phyloP scores from a whole-genome alignment of 805 yeast genomes.

The Metschnikowia santaceciliae region DNA sequence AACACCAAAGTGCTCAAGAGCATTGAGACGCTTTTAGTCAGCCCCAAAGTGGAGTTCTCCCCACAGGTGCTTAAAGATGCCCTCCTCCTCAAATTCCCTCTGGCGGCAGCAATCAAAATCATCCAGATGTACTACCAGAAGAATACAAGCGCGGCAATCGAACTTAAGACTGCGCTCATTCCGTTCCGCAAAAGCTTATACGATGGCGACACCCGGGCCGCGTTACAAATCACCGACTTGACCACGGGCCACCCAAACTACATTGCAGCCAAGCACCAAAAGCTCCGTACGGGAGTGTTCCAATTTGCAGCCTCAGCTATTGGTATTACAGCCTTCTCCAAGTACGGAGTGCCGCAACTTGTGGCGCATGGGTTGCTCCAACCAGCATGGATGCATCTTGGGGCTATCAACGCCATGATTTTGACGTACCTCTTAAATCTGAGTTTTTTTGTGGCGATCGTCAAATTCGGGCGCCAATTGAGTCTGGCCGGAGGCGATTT shows the following conservation, averaged over 20 bases:
- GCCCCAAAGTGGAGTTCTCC: slow-evolving; percentile 21
- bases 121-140: slow-evolving; percentile 24
- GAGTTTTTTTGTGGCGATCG: slow-evolving; percentile 38
- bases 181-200: slow-evolving; percentile 60
- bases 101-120: slow-evolving; percentile 24
- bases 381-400: slow-evolving; percentile 34
- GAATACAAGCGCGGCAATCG: slow-evolving; percentile 28
- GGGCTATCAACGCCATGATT: slow-evolving; percentile 46
- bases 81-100: slow-evolving; percentile 33
- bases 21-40: slow-evolving; percentile 21
- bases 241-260: slow-evolving; percentile 59
- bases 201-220: slow-evolving; percentile 53
- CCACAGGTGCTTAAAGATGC: slow-evolving; percentile 24
- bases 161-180: slow-evolving; percentile 46
- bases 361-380: slow-evolving; percentile 38
- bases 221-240: slow-evolving; percentile 54
- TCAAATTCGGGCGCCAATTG: slow-evolving; percentile 38
- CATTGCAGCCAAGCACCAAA: slow-evolving; percentile 30
- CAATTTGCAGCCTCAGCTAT: slow-evolving; percentile 31
- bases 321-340: slow-evolving; percentile 34
- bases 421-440: slow-evolving; percentile 39
- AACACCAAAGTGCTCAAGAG: slow-evolving; percentile 19
- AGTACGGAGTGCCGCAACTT: slow-evolving; percentile 38
- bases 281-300: slow-evolving; percentile 26
- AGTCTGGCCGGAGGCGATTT: slow-evolving; percentile 48